Evolutionary conservation across 2,329 filamentous ascomycete genomes (phyloP).

Genomic region (Trichoderma oligosporum): DNA sequence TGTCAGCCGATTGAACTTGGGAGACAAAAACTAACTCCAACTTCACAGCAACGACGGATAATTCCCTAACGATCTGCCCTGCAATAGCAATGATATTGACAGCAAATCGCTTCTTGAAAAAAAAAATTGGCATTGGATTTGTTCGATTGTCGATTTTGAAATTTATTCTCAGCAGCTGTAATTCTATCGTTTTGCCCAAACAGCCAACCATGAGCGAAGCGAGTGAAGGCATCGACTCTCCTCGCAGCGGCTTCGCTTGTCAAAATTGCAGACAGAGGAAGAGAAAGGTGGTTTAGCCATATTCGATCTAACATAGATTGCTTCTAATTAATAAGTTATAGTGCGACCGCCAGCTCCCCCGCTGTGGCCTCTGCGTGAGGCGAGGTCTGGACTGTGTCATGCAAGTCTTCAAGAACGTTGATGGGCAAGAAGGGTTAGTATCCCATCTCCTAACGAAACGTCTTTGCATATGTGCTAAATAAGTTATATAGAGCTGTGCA

Average conservation of each 20-base stretch:
- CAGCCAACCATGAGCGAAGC: neutral
- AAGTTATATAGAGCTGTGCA: neutral
- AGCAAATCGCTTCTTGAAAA: too few relatives aligned
- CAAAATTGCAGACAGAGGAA: slow-evolving; percentile 15
- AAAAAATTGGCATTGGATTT: too few relatives aligned
- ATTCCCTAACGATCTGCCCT: too few relatives aligned
- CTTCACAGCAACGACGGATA: too few relatives aligned
- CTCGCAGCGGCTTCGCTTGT: slow-evolving; percentile 4
- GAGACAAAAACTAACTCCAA: too few relatives aligned
- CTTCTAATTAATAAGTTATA: neutral
- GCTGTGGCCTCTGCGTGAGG: slow-evolving; percentile 12
- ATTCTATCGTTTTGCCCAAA: neutral
- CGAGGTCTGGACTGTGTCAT: slow-evolving; percentile 14
- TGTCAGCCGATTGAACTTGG: too few relatives aligned
- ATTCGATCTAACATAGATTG: too few relatives aligned
- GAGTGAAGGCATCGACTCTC: neutral
- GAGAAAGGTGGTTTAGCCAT: slow-evolving; percentile 7
- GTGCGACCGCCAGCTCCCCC: slow-evolving; percentile 10
- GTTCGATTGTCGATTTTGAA: neutral
- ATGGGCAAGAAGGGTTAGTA: slow-evolving; percentile 14
- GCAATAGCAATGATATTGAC: too few relatives aligned
- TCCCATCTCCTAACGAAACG: neutral
- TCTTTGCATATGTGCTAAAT: neutral
- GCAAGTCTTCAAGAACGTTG: neutral
- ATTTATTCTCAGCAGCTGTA: too few relatives aligned